These are phyloP conservation scores for Suillus tomentosus DNA, from an alignment of 768 basidiomycete genomes.

Conservation along the genomic window DNA sequence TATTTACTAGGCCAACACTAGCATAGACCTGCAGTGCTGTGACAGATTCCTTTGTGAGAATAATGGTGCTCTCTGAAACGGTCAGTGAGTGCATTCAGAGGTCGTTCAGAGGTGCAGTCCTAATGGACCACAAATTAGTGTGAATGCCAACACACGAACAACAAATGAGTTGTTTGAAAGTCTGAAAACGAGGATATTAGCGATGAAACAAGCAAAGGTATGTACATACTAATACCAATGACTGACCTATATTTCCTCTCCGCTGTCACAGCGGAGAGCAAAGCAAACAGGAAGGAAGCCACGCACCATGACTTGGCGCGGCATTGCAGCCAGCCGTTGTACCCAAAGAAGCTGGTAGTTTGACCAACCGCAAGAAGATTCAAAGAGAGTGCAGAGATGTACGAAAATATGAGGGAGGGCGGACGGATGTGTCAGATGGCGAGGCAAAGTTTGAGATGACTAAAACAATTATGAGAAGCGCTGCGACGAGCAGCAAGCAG, in stretches of 20 bases:
- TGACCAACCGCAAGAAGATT: background rate
- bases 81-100: background rate
- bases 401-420: background rate
- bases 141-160: no score
- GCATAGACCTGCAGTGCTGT: background rate
- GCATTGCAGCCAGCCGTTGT: background rate
- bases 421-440: background rate
- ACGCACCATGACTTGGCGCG: background rate
- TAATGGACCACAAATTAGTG: no score
- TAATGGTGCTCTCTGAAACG: background rate
- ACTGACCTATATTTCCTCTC: background rate
- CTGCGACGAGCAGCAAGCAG: background rate
- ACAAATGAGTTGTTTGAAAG: background rate
- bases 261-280: no score
- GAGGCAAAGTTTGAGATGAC: background rate
- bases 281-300: background rate
- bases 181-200: background rate
- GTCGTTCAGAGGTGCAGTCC: no score
- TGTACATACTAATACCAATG: background rate
- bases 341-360: background rate
- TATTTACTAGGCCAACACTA: no score
- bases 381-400: no score
- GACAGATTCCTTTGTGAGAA: background rate
- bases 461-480: background rate
- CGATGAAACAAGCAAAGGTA: background rate